These are phyloP conservation scores for Persicaria maculosa DNA, from an alignment of 148 eudicot species.

Conservation along the genomic window DNA sequence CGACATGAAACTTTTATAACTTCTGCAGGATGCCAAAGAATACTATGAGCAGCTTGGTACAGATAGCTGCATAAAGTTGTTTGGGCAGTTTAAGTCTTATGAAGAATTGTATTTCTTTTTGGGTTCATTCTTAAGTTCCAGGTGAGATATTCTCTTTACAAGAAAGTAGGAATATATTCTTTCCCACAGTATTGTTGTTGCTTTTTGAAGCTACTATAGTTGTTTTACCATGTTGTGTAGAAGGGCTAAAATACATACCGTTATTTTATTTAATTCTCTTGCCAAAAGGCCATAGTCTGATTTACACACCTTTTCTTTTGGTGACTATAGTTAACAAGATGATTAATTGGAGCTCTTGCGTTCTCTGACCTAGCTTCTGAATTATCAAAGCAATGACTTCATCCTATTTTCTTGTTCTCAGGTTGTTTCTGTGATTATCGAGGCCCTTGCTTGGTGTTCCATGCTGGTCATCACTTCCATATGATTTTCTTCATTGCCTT, in stretches of 20 bases:
- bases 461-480: constrained; percentile 66
- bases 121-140: constrained; percentile 92
- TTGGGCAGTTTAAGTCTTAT: constrained; percentile 94
- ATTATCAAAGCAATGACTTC: background rate
- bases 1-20: background rate
- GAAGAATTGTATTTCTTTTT: constrained; percentile 92
- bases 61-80: constrained; percentile 82
- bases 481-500: too few relatives aligned
- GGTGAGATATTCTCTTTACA: constrained; percentile 35
- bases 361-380: background rate
- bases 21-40: constrained; percentile 87
- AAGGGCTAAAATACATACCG: too few relatives aligned
- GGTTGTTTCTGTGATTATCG: constrained; percentile 54
- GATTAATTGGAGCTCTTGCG: background rate
- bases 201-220: background rate
- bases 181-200: constrained; percentile 9
- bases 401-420: constrained; percentile 23
- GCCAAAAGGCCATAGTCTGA: background rate
- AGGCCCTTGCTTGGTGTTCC: constrained; percentile 82
- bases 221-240: too few relatives aligned
- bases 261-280: too few relatives aligned
- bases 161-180: background rate
- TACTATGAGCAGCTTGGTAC: constrained; percentile 86
- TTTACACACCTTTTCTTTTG: background rate
- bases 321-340: too few relatives aligned